Evolutionary conservation across 2,329 filamentous ascomycete species (phyloP).

Genomic region (Penicillium sp.): DNA sequence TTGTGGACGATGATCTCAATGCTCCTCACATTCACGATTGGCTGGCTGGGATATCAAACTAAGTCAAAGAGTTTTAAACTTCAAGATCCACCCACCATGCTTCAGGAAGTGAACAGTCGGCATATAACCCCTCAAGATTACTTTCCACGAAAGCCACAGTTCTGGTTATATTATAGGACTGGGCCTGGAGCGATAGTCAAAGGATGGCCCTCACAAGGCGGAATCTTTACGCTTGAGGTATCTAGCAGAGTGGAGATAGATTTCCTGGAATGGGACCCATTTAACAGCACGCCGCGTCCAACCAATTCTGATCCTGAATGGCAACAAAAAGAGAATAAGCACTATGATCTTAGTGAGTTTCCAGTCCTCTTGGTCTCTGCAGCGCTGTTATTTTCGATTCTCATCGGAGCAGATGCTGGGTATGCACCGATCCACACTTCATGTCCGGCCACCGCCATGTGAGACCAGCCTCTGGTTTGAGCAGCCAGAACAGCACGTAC

Average conservation of each 20-base stretch:
- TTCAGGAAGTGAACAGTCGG: background rate
- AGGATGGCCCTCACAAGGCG: background rate
- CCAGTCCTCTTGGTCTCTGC: too few species aligned
- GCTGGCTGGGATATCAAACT: background rate
- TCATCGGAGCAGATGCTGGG: too few species aligned
- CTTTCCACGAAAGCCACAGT: background rate
- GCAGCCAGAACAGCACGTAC: too few species aligned
- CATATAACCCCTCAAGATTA: background rate
- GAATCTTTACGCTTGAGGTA: background rate
- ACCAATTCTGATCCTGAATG: background rate
- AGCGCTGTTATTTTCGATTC: too few species aligned
- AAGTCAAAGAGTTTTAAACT: background rate
- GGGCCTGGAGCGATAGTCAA: background rate
- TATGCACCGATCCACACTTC: too few species aligned
- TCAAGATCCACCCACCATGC: background rate
- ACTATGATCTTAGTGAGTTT: background rate
- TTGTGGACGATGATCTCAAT: background rate
- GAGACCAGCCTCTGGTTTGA: too few species aligned
- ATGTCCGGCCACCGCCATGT: too few species aligned
- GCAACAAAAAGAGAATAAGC: background rate
- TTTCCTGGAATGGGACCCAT: conserved; percentile 2
- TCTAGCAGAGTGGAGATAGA: background rate
- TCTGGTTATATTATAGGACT: background rate
- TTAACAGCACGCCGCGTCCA: conserved; percentile 1
- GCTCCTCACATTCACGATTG: background rate